Evolutionary conservation across 306 rosid species (phyloP).

Genomic region (Prinsepia uniflora): DNA sequence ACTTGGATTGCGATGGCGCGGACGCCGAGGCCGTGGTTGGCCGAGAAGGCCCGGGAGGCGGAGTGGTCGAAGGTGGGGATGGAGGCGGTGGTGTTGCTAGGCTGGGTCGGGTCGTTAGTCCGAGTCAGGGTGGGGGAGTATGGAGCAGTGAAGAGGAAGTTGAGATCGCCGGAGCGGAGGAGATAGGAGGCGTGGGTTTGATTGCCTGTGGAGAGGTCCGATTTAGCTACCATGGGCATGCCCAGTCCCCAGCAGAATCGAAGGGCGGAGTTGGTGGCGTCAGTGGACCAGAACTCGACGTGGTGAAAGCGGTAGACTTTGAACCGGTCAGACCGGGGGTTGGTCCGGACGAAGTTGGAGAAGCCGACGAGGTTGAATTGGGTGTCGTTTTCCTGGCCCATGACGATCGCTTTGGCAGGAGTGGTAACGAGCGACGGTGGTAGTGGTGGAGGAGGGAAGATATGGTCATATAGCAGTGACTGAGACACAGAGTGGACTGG

Average conservation of each 20-base stretch:
- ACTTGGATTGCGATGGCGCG: constrained; percentile 79
- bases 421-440: neutral
- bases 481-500: neutral
- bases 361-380: constrained; percentile 53
- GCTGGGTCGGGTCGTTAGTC: constrained; percentile 5
- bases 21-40: constrained; percentile 69
- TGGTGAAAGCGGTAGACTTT: constrained; percentile 70
- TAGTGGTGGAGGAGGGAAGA: neutral
- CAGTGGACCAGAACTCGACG: constrained; percentile 80
- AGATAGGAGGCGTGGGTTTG: constrained; percentile 75
- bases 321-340: constrained; percentile 77
- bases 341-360: constrained; percentile 60
- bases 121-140: constrained; percentile 58
- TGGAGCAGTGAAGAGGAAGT: constrained; percentile 84
- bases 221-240: constrained; percentile 70
- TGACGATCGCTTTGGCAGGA: neutral
- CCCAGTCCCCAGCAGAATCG: constrained; percentile 87
- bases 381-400: constrained; percentile 35
- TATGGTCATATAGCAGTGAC: neutral
- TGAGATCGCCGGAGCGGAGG: constrained; percentile 79
- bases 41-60: constrained; percentile 51
- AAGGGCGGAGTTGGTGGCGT: constrained; percentile 70
- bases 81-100: constrained; percentile 38
- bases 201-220: constrained; percentile 87
- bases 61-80: constrained; percentile 53